phyloP scores from a whole-genome alignment of 176 grass and related monocot genomes.

The Oryza brachyantha region DNA sequence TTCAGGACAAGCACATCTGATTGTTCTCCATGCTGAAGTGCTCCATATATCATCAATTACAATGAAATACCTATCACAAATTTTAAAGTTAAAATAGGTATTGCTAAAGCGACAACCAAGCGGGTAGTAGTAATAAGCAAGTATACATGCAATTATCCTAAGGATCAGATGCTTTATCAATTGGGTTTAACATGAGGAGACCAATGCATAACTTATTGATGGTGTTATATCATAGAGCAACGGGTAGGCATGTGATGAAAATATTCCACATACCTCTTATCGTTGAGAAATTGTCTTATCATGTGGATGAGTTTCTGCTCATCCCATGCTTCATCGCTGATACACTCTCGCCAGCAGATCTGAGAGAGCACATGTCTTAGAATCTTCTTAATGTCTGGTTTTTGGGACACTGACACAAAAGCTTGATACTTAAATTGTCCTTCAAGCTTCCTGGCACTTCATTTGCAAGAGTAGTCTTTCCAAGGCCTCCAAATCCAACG shows the following conservation, averaged over 20 bases:
- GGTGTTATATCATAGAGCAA: neutral
- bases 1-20: slow-evolving; percentile 22
- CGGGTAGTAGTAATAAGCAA: neutral
- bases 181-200: neutral
- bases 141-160: neutral
- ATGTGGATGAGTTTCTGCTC: slow-evolving; percentile 6
- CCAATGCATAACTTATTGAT: neutral
- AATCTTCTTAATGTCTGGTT: slow-evolving; percentile 15
- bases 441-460: slow-evolving; percentile 8
- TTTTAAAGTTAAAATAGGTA: neutral
- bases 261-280: slow-evolving; percentile 7
- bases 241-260: neutral
- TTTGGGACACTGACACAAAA: slow-evolving; percentile 28
- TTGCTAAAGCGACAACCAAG: neutral
- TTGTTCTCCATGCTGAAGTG: slow-evolving; percentile 11
- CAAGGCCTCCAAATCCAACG: slow-evolving; percentile 21
- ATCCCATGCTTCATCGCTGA: neutral
- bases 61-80: slow-evolving; percentile 16
- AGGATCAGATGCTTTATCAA: neutral
- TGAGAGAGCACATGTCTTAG: slow-evolving; percentile 11
- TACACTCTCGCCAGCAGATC: neutral
- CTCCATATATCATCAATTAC: slow-evolving; percentile 33
- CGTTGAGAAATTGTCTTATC: slow-evolving; percentile 15
- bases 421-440: slow-evolving; percentile 16
- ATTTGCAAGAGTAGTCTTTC: slow-evolving; percentile 25